phyloP scores from a whole-genome alignment of 371 early-diverging fungal genomes.

The Coemansia sp. region DNA sequence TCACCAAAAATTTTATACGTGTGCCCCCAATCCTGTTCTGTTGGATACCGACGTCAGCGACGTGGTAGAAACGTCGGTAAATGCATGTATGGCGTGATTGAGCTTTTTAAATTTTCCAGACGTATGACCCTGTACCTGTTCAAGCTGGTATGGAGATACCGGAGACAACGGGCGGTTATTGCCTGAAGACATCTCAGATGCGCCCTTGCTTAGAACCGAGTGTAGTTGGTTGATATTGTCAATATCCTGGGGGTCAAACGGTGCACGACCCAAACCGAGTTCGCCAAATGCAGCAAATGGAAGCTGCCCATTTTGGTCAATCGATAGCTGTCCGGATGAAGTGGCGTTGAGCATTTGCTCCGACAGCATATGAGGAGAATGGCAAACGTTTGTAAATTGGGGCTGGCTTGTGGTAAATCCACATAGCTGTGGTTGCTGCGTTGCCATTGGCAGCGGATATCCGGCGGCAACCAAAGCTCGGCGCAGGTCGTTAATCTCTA shows the following conservation, averaged over 20 bases:
- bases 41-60: neutral
- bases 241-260: constrained; percentile 33
- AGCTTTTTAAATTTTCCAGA: constrained; percentile 38
- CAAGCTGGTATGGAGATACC: constrained; percentile 45
- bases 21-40: neutral
- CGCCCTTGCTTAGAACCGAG: constrained; percentile 29
- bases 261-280: constrained; percentile 22
- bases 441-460: constrained; percentile 45
- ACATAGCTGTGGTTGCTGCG: constrained; percentile 36
- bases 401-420: constrained; percentile 23
- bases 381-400: constrained; percentile 23
- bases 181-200: constrained; percentile 8
- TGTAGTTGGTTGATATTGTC: constrained; percentile 36
- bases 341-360: constrained; percentile 35
- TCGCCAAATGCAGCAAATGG: constrained; percentile 33
- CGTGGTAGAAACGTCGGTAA: neutral
- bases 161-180: constrained; percentile 37
- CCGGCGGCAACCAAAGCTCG: constrained; percentile 48
- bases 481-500: constrained; percentile 48
- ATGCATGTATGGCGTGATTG: neutral
- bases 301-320: constrained; percentile 32
- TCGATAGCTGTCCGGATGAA: constrained; percentile 13
- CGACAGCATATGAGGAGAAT: constrained; percentile 21
- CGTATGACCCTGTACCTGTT: constrained; percentile 28
- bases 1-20: neutral